Percentiles rank a stretch among this genome's conserved stretches.
These are phyloP conservation scores for Cymbidium sinense DNA, from an alignment of 106 monocot genomes.

Conservation along the genomic window DNA sequence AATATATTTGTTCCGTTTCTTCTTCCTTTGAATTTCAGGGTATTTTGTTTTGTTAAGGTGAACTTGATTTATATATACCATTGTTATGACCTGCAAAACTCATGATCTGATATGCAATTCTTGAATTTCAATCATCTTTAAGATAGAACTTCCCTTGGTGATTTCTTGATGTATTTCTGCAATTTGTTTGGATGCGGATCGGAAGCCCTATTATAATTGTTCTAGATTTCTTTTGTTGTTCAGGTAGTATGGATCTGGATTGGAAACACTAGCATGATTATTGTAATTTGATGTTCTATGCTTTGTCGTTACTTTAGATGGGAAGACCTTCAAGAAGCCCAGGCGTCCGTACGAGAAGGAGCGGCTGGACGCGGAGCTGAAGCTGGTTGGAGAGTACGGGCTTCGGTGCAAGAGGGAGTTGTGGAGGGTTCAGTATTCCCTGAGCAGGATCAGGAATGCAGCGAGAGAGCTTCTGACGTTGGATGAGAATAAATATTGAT, in stretches of 20 bases:
- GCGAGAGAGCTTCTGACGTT: slow-evolving; percentile 51
- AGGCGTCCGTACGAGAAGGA: slow-evolving; percentile 82
- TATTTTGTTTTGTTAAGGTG: background rate
- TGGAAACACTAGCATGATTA: background rate
- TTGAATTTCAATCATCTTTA: background rate
- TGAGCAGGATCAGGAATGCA: slow-evolving; percentile 54
- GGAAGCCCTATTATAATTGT: background rate
- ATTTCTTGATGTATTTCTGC: background rate
- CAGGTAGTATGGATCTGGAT: background rate
- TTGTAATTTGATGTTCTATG: background rate
- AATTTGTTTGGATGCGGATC: background rate
- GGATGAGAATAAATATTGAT: slow-evolving; percentile 53
- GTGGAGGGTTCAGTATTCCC: slow-evolving; percentile 53
- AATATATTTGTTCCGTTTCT: background rate
- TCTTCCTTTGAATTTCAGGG: background rate
- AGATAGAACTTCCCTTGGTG: background rate
- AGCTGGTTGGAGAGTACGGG: slow-evolving; percentile 69
- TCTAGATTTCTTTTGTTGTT: background rate
- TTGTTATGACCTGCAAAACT: background rate
- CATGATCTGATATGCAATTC: background rate
- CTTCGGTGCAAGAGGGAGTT: slow-evolving; percentile 55
- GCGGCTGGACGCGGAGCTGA: slow-evolving; percentile 61
- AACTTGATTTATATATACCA: background rate
- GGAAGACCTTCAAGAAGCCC: slow-evolving; percentile 84
- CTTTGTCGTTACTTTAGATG: slow-evolving; percentile 23